A percentile compares a stretch with the other conserved stretches of the same genome.
Conservation (phyloP, 2,329 filamentous ascomycete species). For the Neonectria sp. region DNA sequence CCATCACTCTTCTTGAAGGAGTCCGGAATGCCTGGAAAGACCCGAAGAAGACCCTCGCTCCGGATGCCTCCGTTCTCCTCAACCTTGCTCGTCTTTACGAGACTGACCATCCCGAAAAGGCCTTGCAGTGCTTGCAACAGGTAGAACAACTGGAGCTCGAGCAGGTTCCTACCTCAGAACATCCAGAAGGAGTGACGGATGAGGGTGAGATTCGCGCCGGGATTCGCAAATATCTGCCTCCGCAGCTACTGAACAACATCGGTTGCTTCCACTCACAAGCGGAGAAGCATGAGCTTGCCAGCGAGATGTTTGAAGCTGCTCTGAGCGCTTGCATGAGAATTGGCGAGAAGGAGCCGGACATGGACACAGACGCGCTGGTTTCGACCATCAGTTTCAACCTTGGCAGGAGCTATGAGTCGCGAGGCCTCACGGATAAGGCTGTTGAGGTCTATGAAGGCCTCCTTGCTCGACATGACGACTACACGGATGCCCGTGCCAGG, state of each 20-base stretch:
- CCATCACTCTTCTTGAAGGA: conserved; percentile 85
- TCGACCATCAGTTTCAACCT: conserved; percentile 98
- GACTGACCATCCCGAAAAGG: conserved; percentile 87
- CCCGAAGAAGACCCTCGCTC: conserved; percentile 83
- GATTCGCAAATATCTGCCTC: conserved; percentile 85
- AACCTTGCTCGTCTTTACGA: conserved; percentile 96
- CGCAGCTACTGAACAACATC: conserved; percentile 96
- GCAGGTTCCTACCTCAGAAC: conserved; percentile 80
- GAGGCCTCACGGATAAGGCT: conserved; percentile 85
- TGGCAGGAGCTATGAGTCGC: conserved; percentile 91
- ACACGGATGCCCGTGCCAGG: conserved; percentile 91
- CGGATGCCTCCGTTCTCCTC: conserved; percentile 89
- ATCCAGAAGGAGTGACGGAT: conserved; percentile 69
- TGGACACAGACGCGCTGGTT: conserved; percentile 91
- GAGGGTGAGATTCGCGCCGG: conserved; percentile 71
- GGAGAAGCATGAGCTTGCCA: conserved; percentile 84
- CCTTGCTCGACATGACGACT: conserved; percentile 87
- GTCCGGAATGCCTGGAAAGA: conserved; percentile 95
- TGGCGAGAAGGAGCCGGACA: conserved; percentile 79
- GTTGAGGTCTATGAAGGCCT: conserved; percentile 90
- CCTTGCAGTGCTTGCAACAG: conserved; percentile 90
- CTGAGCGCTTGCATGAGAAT: conserved; percentile 89
- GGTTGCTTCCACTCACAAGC: conserved; percentile 94
- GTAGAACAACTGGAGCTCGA: conserved; percentile 92
- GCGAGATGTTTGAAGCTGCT: conserved; percentile 93